Evolutionary conservation across 2,329 filamentous ascomycete genomes (phyloP), one percentile per base, ranked within the genome.

Genomic region (Colletotrichum incanum): DNA sequence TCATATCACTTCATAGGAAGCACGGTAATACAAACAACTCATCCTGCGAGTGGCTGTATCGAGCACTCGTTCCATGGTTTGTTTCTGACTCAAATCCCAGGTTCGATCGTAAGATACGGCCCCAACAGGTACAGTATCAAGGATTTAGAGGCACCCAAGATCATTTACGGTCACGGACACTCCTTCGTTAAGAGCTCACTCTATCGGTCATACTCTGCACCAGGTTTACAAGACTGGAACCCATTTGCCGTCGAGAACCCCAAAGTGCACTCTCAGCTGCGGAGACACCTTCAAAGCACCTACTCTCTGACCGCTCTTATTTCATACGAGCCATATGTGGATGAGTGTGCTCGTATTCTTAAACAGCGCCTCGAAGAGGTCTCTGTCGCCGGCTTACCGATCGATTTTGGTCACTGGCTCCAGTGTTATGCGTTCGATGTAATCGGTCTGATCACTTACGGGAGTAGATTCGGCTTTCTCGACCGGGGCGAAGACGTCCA

Each of bases 391-490:
- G 75, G 75, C 0, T 20, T 77, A 5, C 66, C 71, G 0, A 75
- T 88, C 4, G 80, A 89, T 72, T 73, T 87, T 52, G 76, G 76
- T 0, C 78, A 82, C 56, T 85, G 83, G 82, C 77, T 87, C 26
- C 85, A 87, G 72, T 86, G 80, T 73, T 87, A 84, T 65, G 85
- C 84, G 0, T 86, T 87, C 54, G 85, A 88, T 59, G 85, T 88
- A 1, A 88, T 90, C 43, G 86, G 86, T 1, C 81, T 85, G 45
- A 86, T 89, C 31, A 87, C 85, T 0, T 78, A 78, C 56, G 80
- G 77, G 20, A 76, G 75, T 4, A 74, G 77, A 0, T 82, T 84
- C 75, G 86, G 86, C 0, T 86, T 88, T 63, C 77, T 89, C 0
- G 84, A 87, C 23, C 68, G 74, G 6, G 86, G 85, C 0, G 77